Conservation (phyloP, 345 rosid genomes). For the Eucalyptus cloeziana region DNA sequence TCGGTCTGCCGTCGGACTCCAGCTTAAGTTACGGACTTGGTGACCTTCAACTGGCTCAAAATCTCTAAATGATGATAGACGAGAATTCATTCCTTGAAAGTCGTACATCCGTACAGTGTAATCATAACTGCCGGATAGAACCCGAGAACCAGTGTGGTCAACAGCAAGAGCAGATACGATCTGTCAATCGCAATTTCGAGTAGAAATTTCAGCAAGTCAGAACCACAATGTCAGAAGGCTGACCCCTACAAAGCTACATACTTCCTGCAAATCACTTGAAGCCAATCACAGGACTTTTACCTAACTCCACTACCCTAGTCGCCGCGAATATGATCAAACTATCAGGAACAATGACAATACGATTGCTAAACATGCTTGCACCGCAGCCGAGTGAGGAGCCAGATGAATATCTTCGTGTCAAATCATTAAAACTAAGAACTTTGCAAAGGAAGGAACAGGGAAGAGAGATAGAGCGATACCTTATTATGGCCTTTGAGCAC, state of each 20-base stretch:
- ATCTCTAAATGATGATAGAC: conserved; percentile 81
- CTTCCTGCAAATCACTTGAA: not conserved
- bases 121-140: conserved; percentile 91
- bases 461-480: conserved; percentile 16
- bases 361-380: not conserved
- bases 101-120: conserved; percentile 86
- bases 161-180: conserved; percentile 77
- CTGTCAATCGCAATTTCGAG: conserved; percentile 17
- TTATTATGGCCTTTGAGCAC: conserved; percentile 81
- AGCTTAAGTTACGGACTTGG: conserved; percentile 86
- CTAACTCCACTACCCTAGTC: not conserved
- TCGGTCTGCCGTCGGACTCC: conserved; percentile 90
- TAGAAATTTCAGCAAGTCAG: not conserved
- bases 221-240: not conserved
- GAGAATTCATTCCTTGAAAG: conserved; percentile 96
- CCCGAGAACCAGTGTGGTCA: conserved; percentile 88
- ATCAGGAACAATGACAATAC: not conserved
- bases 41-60: conserved; percentile 93
- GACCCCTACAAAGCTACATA: not conserved
- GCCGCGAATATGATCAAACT: not conserved
- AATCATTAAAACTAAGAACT: not conserved
- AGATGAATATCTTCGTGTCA: not conserved
- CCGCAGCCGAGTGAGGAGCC: not conserved
- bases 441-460: not conserved
- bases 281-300: not conserved